Evolutionary conservation across 257 asterid species (phyloP).

Genomic region (Solanum peruvianum): DNA sequence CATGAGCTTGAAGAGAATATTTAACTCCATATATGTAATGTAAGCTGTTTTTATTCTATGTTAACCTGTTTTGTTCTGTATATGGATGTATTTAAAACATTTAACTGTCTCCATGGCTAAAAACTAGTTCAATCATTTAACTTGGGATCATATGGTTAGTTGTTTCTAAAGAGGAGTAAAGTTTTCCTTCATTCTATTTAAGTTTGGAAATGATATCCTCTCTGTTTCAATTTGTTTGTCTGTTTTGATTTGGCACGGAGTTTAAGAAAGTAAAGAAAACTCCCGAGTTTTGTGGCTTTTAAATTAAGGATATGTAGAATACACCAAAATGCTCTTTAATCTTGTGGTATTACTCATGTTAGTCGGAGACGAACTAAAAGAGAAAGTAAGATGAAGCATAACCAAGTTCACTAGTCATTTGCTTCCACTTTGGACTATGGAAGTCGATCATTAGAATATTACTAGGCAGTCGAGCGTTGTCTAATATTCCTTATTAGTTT

Average conservation of each 20-base stretch:
- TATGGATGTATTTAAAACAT: not conserved
- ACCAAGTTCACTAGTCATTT: not conserved
- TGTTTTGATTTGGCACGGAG: not conserved
- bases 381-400: not conserved
- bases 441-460: not conserved
- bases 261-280: not conserved
- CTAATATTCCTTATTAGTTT: no score
- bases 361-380: not conserved
- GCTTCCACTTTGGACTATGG: not conserved
- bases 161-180: not conserved
- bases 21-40: not conserved
- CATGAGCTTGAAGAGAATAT: constrained; percentile 3
- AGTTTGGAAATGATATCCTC: not conserved
- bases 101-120: not conserved
- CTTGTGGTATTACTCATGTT: not conserved
- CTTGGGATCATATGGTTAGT: not conserved
- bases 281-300: not conserved
- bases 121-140: not conserved
- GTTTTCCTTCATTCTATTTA: not conserved
- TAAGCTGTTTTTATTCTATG: not conserved
- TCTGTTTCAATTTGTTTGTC: not conserved
- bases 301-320: not conserved
- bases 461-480: not conserved
- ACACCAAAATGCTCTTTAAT: not conserved
- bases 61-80: not conserved